phyloP scores from a whole-genome alignment of 179 eudicot species.

The Vitellaria paradoxa region DNA sequence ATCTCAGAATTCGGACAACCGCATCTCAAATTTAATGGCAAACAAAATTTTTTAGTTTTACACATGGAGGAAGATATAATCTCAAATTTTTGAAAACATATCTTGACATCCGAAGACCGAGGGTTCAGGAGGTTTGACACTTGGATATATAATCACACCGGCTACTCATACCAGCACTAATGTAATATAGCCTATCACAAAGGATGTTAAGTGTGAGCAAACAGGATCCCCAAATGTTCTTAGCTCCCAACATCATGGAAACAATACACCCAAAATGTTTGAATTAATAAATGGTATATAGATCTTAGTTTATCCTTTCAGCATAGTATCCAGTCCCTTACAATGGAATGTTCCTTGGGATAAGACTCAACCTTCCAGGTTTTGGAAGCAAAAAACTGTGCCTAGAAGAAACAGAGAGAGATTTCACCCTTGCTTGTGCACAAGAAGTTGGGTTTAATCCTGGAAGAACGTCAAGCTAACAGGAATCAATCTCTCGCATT shows the following conservation, averaged over 20 bases:
- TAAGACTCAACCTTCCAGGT: background rate
- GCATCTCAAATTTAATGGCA: no score
- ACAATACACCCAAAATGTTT: no score
- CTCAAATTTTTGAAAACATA: no score
- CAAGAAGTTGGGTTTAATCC: background rate
- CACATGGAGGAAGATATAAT: no score
- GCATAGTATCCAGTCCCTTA: no score
- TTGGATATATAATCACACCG: background rate
- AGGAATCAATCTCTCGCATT: background rate
- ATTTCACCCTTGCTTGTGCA: background rate
- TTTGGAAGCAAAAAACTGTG: background rate
- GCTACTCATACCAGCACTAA: no score
- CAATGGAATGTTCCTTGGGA: background rate
- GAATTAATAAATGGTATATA: no score
- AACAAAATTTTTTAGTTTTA: no score
- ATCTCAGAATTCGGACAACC: no score
- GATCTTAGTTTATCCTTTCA: no score
- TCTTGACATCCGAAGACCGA: background rate
- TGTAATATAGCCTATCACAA: background rate
- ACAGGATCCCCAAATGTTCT: no score
- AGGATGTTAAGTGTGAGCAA: background rate
- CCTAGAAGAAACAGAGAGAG: background rate
- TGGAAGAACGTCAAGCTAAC: background rate
- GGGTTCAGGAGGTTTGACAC: background rate
- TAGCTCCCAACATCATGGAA: no score